Evolutionary conservation across 805 yeast genomes (phyloP).

Genomic region (Pichia manshurica): DNA sequence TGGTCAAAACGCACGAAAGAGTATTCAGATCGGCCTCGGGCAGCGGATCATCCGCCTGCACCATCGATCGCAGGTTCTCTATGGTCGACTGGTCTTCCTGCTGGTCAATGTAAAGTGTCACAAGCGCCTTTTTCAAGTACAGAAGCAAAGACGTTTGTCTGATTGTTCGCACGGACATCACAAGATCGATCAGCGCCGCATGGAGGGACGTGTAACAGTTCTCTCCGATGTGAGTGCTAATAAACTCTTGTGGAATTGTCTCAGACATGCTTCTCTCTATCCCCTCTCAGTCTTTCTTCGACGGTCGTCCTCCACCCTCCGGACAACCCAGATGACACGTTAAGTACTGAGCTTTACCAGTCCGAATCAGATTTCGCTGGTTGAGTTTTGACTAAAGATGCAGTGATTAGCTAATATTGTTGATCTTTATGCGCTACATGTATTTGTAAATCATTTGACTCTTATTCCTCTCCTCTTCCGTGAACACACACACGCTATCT

Average conservation of each 20-base stretch:
- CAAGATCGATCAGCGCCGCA: constrained; percentile 15
- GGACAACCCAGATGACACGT: too few species aligned
- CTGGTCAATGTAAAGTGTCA: constrained; percentile 2
- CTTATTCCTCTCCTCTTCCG: too few species aligned
- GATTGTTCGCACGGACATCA: constrained; percentile 14
- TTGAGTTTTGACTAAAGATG: too few species aligned
- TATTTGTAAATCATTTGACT: too few species aligned
- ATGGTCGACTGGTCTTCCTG: neutral
- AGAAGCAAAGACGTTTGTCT: constrained; percentile 5
- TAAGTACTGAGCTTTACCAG: too few species aligned
- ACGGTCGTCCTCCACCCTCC: too few species aligned
- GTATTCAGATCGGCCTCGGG: neutral
- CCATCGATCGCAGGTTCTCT: neutral
- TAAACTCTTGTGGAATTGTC: neutral
- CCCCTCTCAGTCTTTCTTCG: too few species aligned
- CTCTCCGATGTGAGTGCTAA: neutral
- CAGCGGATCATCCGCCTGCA: constrained; percentile 6
- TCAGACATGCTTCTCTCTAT: neutral
- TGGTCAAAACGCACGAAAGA: constrained; percentile 15
- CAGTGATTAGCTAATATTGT: too few species aligned
- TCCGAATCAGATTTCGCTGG: too few species aligned
- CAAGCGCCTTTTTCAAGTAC: constrained; percentile 10
- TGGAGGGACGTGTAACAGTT: constrained; percentile 11
- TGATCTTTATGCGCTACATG: too few species aligned
- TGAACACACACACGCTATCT: too few species aligned